Percentiles rank a stretch among this genome's conserved stretches.
Conservation (phyloP, 78 protist species). For the Isochrysis galbana region DNA sequence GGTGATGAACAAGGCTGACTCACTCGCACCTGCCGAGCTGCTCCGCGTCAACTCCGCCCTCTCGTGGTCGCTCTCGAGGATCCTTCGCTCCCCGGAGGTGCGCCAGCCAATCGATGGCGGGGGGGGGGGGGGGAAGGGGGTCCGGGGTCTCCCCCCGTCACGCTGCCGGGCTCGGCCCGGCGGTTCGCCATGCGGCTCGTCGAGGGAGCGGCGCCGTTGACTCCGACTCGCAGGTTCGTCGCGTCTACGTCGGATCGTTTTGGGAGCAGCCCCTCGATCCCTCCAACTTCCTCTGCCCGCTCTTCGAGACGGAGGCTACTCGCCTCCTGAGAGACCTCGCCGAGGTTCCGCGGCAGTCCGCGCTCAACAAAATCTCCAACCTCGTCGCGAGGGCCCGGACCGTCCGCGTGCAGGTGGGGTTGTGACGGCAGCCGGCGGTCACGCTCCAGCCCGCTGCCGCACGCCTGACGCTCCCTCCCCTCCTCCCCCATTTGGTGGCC, state of each 20-base stretch:
- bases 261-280: slow-evolving; percentile 74
- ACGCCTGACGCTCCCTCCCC: no score
- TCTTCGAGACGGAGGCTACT: slow-evolving; percentile 55
- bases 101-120: no score
- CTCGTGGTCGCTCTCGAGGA: slow-evolving; percentile 77
- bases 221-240: no score
- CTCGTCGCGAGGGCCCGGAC: slow-evolving; percentile 77
- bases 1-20: slow-evolving; percentile 86
- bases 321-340: slow-evolving; percentile 63
- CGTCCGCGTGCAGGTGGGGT: slow-evolving; percentile 74
- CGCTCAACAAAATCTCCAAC: slow-evolving; percentile 59
- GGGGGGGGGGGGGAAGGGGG: no score
- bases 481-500: no score
- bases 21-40: slow-evolving; percentile 71
- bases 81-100: slow-evolving; percentile 76
- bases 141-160: no score
- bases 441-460: no score
- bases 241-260: slow-evolving; percentile 81
- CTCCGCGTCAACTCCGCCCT: slow-evolving; percentile 86
- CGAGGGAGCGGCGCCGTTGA: no score
- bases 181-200: no score
- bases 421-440: no score
- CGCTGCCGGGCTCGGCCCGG: no score
- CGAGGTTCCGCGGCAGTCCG: slow-evolving; percentile 58
- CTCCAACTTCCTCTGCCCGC: slow-evolving; percentile 34